Evolutionary conservation across 805 yeast genomes (phyloP), one percentile per base, ranked within the genome.

Genomic region (Kluyveromyces aestuarii): DNA sequence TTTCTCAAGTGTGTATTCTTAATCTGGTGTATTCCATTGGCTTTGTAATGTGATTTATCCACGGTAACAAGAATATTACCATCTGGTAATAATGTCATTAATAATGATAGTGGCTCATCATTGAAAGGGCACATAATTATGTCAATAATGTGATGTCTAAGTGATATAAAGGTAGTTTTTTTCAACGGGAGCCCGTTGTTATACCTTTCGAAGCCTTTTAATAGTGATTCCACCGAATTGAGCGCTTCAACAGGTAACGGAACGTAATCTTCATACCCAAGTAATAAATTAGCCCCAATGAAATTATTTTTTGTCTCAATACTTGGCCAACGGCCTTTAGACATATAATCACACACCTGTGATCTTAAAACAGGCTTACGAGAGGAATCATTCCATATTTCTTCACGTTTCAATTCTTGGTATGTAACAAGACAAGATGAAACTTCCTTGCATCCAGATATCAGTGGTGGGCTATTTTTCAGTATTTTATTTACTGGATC

Each of bases 71-170:
- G 38, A 25, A 64, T 47, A 18, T 45, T 47, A 2, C 60, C 60
- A 8, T 51, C 52, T 9, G 52, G 52, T 9, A 55, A 19, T 37
- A 49, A 48, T 0, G 61, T 55, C 33, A 56, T 52, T 11, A 55
- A 42, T 13, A 59, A 47, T 13, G 46, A 46, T 1, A 52, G 27
- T 13, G 48, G 49, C n/a, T 50, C 48, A 17, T 52, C 48, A 14
- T 46, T 49, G 51, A 58, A 64, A 1, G 60, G 47, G 4, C 52
- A 45, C 65, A 62, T 61, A 6, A 56, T 51, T 2, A 64, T 27
- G 14, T 62, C 59, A 11, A 58, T 60, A 16, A 64, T 49, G 44
- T 61, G 60, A 47, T 64, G 69, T 45, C 69, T 55, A 4, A 65
- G 57, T 6, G 67, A 55, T 1, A 64, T 48, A 27, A 63, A 49